Evolutionary conservation across 441 rosid species (phyloP), one percentile per base, ranked within the genome.

Genomic region (Corymbia citriodora): DNA sequence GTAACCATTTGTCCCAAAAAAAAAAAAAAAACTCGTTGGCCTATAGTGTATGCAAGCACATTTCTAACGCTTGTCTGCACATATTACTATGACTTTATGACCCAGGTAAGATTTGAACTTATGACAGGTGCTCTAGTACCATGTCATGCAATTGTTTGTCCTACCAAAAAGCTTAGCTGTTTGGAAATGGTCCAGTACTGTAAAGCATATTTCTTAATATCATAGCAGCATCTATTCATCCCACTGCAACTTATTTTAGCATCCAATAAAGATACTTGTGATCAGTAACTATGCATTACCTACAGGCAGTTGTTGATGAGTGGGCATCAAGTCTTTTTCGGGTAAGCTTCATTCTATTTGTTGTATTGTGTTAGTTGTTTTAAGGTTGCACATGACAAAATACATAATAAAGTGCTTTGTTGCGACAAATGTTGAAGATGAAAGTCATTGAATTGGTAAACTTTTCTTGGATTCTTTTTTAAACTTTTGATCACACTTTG

Each of bases 261-360:
- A 74, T 74, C 52, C 85, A 21, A 74, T 16, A 40, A 25, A 40
- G 50, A 74, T 74, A 74, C n/a, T 40, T 40, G 85, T 33, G 85
- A 17, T 74, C 52, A 74, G 52, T 74, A 74, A 74, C n/a, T 90
- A 70, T 63, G 85, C 91, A 91, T 74, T 87, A 90, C 93, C 88
- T 94, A 94, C 97, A 97, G 99, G 99, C 98, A 81, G 95, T 98
- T 92, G 94, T 96, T 94, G 99, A 98, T 91, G 99, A 98, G 90
- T 98, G 99, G 99, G 99, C 99, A 61, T 96, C 97, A 17, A 98
- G 99, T 92, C 97, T 98, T 89, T 97, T 98, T 89, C 97, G 95
- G 98, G 99, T 98, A 96, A 88, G 90, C 88, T 48, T 88, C 25
- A 53, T 89, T 92, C 85, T 92, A 23, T 40, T 74, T 40, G 52